These are phyloP conservation scores for Penicillium longicatenatum DNA, from an alignment of 495 filamentous ascomycete genomes.

Conservation along the genomic window DNA sequence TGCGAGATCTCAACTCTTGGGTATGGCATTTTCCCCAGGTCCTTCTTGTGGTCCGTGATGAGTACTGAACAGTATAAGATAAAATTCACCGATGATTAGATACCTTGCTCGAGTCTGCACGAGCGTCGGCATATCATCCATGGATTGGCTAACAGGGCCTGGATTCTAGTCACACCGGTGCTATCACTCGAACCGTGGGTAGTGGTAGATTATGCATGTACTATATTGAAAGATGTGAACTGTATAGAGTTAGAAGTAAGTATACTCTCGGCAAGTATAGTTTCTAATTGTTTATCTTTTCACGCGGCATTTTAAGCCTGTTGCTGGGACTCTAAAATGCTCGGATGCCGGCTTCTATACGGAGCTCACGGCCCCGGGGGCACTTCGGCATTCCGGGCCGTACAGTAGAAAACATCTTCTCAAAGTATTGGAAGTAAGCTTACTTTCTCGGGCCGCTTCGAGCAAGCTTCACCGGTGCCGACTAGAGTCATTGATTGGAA, in stretches of 20 bases:
- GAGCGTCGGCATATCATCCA: background rate
- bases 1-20: too few species aligned
- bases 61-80: too few species aligned
- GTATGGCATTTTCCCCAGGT: too few species aligned
- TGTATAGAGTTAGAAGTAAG: too few species aligned
- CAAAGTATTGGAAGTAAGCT: background rate
- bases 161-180: background rate
- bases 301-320: too few species aligned
- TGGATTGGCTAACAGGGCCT: background rate
- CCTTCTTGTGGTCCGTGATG: too few species aligned
- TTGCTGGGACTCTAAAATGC: background rate
- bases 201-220: background rate
- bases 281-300: too few species aligned
- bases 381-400: background rate
- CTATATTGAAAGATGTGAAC: background rate
- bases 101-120: background rate
- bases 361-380: too few species aligned
- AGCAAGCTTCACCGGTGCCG: background rate
- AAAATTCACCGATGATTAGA: background rate
- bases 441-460: slow-evolving; percentile 4
- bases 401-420: background rate
- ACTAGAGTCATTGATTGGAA: background rate
- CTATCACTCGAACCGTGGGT: background rate
- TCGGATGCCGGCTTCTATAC: background rate
- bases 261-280: too few species aligned